Percentiles rank a stretch among this genome's conserved stretches.
Conservation (phyloP, 179 eudicot species). For the Nepenthes alata region DNA sequence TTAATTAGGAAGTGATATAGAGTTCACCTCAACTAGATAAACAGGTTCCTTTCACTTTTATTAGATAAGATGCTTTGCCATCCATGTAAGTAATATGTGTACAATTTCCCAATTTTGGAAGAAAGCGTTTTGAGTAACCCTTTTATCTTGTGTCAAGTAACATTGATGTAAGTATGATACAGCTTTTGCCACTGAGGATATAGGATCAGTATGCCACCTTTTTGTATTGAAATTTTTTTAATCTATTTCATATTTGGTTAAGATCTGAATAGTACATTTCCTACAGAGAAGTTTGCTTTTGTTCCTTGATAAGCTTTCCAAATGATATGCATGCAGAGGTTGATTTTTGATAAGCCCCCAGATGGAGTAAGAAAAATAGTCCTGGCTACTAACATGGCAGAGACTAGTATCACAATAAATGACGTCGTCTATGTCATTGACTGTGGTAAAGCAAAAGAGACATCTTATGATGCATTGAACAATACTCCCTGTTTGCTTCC, state of each 20-base stretch:
- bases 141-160: too few relatives aligned
- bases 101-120: too few relatives aligned
- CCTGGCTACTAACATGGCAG: constrained; percentile 78
- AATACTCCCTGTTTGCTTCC: constrained; percentile 82
- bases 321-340: constrained; percentile 32
- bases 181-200: too few relatives aligned
- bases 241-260: background rate
- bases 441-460: constrained; percentile 78
- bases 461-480: constrained; percentile 73
- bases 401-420: constrained; percentile 74
- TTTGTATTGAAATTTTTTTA: background rate
- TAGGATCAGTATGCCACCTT: too few relatives aligned
- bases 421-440: constrained; percentile 76
- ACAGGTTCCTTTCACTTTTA: too few relatives aligned
- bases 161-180: too few relatives aligned
- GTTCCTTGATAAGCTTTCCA: background rate
- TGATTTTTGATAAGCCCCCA: constrained; percentile 61
- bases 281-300: background rate
- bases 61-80: too few relatives aligned
- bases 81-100: too few relatives aligned
- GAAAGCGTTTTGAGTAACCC: too few relatives aligned
- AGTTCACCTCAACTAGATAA: too few relatives aligned
- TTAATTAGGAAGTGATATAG: too few relatives aligned
- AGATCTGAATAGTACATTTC: background rate
- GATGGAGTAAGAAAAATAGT: constrained; percentile 71